A percentile compares a stretch with the other conserved stretches of the same genome.
Conservation (phyloP, 2,329 filamentous ascomycete genomes). For the Apiospora arundinis region DNA sequence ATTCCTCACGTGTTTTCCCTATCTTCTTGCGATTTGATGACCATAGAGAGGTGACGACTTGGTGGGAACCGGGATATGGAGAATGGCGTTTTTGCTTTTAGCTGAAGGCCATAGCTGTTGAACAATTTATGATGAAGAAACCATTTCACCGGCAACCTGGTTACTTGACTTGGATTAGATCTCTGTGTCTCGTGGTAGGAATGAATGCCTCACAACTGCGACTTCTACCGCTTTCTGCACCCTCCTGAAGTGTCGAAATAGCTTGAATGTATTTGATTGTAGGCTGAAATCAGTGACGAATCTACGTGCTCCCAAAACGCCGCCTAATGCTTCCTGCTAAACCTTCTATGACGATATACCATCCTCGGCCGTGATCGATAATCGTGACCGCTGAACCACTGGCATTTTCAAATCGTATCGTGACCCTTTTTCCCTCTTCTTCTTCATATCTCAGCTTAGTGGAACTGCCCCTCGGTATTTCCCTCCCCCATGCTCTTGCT, state of each 20-base stretch:
- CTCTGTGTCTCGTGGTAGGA: not conserved
- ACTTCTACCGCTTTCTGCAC: not conserved
- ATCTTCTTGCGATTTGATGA: not conserved
- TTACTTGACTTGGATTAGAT: not conserved
- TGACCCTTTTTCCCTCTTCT: not conserved
- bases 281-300: not conserved
- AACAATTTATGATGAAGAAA: not conserved
- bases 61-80: not conserved
- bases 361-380: not conserved
- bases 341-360: not conserved
- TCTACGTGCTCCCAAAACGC: slow-evolving; percentile 20
- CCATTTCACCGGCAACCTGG: not conserved
- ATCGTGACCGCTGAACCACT: not conserved
- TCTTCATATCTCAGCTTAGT: slow-evolving; percentile 25
- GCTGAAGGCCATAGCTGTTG: not conserved
- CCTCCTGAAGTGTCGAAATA: not conserved
- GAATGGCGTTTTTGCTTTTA: slow-evolving; percentile 6
- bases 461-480: slow-evolving; percentile 80
- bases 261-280: not conserved
- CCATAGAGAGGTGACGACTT: not conserved
- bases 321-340: slow-evolving; percentile 20
- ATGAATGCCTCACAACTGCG: not conserved
- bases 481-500: slow-evolving; percentile 95
- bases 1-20: not conserved
- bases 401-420: not conserved